Evolutionary conservation across 306 rosid species (phyloP).

Genomic region (Dalbergia cochinchinensis): DNA sequence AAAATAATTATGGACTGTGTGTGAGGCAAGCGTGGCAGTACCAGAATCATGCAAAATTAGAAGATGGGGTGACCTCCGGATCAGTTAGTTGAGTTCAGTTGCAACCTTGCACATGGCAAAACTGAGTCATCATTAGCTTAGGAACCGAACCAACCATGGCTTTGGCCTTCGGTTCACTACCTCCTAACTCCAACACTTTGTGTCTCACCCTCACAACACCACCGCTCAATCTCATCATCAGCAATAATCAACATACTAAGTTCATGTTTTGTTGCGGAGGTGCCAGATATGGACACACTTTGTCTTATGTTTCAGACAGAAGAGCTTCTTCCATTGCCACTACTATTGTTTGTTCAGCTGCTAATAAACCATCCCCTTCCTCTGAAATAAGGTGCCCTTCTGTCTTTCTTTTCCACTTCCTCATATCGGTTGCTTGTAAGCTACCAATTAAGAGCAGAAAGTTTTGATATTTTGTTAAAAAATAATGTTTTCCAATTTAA

Average conservation of each 20-base stretch:
- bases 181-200: slow-evolving; percentile 40
- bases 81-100: slow-evolving; percentile 22
- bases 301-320: slow-evolving; percentile 22
- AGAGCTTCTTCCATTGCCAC: slow-evolving; percentile 46
- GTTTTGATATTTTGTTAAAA: not conserved
- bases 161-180: slow-evolving; percentile 40
- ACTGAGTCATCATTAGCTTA: slow-evolving; percentile 7
- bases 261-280: slow-evolving; percentile 23
- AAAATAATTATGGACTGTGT: not conserved
- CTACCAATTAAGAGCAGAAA: not conserved
- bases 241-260: slow-evolving; percentile 1
- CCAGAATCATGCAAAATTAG: slow-evolving; percentile 58
- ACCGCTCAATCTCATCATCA: slow-evolving; percentile 27
- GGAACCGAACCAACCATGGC: slow-evolving; percentile 47
- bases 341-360: slow-evolving; percentile 66
- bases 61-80: slow-evolving; percentile 33
- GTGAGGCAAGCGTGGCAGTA: slow-evolving; percentile 64
- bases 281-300: slow-evolving; percentile 32
- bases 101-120: not conserved
- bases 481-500: not conserved
- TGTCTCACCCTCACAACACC: slow-evolving; percentile 46
- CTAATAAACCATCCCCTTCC: slow-evolving; percentile 79
- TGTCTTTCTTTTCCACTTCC: not conserved
- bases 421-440: not conserved
- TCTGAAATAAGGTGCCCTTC: slow-evolving; percentile 69